Evolutionary conservation across 163 green algal genomes (phyloP), one percentile per base, ranked within the genome.

Genomic region (Chlamydomonas reinhardtii): DNA sequence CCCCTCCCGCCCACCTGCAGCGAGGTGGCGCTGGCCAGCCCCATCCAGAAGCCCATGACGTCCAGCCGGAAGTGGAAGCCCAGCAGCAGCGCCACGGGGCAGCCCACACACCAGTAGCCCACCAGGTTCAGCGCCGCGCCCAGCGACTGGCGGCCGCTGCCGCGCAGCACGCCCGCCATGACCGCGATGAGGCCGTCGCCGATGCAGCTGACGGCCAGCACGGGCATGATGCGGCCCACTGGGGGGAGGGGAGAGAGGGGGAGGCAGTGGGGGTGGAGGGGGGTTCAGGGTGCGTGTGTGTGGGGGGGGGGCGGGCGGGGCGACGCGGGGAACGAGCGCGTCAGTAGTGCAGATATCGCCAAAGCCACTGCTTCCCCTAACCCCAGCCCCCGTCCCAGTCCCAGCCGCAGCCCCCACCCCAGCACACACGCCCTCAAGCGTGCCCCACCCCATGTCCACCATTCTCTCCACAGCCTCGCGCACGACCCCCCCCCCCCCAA

Each of bases 81-180:
- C 20, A 93, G 82, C 43, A 93, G 74, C 78, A 89, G 25, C n/a
- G 88, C 88, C n/a, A 92, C 66, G 27, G 90, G 90, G 12, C 88
- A 79, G 72, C 89, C 92, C 22, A 94, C 35, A 6, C 56, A 32
- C 80, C 90, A 94, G 76, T 91, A 93, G 72, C 62, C 76, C 0
- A 81, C 27, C 27, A 92, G 83, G 82, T 94, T 94, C n/a, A 91
- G 84, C 2, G n/a, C 22, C 3, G 91, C 91, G 4, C 90, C 91
- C 72, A 86, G 27, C 37, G 72, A 71, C 81, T 93, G 91, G 31
- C 88, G 80, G 5, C 90, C 90, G 34, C 56, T 48, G 62, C 88
- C 91, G 0, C 90, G 80, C 48, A 94, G 76, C 31, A 93, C 76
- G 56, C 88, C 88, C 17, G 56, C 74, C 37, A 87, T 82, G 32